phyloP scores from a whole-genome alignment of 805 yeast species.

The Candida cerambycidarum region DNA sequence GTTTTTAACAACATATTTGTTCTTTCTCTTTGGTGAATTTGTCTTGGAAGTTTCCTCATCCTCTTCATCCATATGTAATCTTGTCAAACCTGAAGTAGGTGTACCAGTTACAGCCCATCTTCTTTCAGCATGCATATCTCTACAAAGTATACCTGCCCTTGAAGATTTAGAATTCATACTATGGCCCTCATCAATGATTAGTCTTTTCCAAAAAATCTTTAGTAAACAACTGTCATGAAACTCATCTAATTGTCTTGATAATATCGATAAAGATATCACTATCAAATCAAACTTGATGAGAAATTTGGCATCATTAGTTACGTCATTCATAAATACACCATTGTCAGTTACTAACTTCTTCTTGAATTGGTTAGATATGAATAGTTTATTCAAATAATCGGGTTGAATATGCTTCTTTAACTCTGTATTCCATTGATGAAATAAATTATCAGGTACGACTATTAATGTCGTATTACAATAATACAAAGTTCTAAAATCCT shows the following conservation, averaged over 20 bases:
- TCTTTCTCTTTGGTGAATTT: slow-evolving; percentile 19
- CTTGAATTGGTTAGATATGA: slow-evolving; percentile 33
- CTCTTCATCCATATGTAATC: slow-evolving; percentile 48
- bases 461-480: slow-evolving; percentile 57
- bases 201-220: slow-evolving; percentile 60
- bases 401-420: slow-evolving; percentile 52
- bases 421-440: slow-evolving; percentile 65
- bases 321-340: slow-evolving; percentile 18
- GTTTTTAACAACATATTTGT: slow-evolving; percentile 47
- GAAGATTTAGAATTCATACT: slow-evolving; percentile 55
- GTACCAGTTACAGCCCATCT: slow-evolving; percentile 78
- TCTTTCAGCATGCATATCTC: slow-evolving; percentile 53
- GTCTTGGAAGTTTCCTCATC: slow-evolving; percentile 13
- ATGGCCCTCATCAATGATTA: slow-evolving; percentile 78
- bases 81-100: slow-evolving; percentile 69
- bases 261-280: slow-evolving; percentile 47
- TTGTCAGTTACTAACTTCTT: slow-evolving; percentile 14
- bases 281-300: slow-evolving; percentile 52
- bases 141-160: slow-evolving; percentile 49
- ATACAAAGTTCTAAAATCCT: slow-evolving; percentile 29
- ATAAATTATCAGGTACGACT: slow-evolving; percentile 64
- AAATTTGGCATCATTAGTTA: slow-evolving; percentile 26
- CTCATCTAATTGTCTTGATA: slow-evolving; percentile 41
- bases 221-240: slow-evolving; percentile 34
- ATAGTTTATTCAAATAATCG: slow-evolving; percentile 34